Percentiles rank a stretch among this genome's conserved stretches.
Evolutionary conservation across 2,329 filamentous ascomycete genomes (phyloP).

Genomic region (Corinectria fuckeliana): DNA sequence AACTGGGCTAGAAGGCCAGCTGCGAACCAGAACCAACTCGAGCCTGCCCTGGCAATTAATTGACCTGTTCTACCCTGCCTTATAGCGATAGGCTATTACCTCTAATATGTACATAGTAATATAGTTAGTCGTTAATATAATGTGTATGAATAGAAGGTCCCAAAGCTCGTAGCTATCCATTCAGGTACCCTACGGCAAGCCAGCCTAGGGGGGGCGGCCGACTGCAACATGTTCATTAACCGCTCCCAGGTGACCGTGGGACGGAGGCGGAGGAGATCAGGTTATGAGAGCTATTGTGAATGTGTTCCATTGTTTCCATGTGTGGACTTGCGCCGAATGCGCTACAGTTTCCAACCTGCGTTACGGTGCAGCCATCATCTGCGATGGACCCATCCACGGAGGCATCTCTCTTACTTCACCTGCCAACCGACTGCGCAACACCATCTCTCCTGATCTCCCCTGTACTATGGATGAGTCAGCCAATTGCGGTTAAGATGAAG

Average conservation of each 20-base stretch:
- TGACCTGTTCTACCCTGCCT: no score
- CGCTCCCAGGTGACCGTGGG: neutral
- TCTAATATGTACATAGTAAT: no score
- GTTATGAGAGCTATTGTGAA: neutral
- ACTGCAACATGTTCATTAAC: neutral
- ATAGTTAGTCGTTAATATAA: no score
- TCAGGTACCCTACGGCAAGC: neutral
- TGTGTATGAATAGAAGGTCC: no score
- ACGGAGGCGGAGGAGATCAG: neutral
- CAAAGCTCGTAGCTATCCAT: neutral
- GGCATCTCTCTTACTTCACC: neutral
- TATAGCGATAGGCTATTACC: no score
- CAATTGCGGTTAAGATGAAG: no score
- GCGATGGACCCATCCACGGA: neutral
- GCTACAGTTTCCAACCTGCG: neutral
- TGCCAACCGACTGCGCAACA: neutral
- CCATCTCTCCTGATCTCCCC: neutral
- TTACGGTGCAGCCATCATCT: neutral
- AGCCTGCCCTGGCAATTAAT: no score
- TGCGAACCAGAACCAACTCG: neutral
- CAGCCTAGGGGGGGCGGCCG: neutral
- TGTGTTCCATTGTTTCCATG: neutral
- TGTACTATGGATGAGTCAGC: conserved; percentile 9
- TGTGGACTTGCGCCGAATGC: neutral
- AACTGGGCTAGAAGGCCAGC: neutral